phyloP scores from a whole-genome alignment of 2,329 filamentous ascomycete species.

The Arthrobotrys pseudoclavata region DNA sequence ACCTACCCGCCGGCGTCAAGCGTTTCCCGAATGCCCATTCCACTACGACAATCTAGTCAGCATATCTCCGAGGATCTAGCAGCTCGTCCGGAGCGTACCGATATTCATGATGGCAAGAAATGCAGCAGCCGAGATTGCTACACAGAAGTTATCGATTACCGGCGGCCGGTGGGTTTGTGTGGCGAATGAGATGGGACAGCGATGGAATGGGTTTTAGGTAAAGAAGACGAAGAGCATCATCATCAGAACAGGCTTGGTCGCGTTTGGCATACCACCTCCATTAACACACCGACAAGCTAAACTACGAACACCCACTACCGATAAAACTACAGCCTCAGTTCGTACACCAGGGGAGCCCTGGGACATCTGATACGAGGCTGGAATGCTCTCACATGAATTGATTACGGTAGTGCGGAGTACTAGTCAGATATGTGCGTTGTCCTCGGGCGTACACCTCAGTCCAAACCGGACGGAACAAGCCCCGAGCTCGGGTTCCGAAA shows the following conservation, averaged over 20 bases:
- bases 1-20: conserved; percentile 78
- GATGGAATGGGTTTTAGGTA: conserved; percentile 8
- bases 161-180: conserved; percentile 1
- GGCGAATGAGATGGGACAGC: conserved; percentile 16
- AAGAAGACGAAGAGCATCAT: conserved; percentile 43
- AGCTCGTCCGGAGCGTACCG: conserved; percentile 26
- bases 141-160: conserved; percentile 7
- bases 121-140: neutral
- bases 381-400: conserved; percentile 12
- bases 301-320: neutral
- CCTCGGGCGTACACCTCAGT: conserved; percentile 42
- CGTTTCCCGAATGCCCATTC: conserved; percentile 99
- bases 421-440: conserved; percentile 32
- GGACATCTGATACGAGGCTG: conserved; percentile 13
- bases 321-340: no score
- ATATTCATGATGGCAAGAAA: conserved; percentile 51
- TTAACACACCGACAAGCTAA: neutral
- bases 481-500: neutral
- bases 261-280: conserved; percentile 8
- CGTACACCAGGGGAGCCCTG: neutral
- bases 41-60: conserved; percentile 66
- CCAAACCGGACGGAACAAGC: conserved; percentile 4
- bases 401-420: neutral
- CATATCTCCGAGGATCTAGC: conserved; percentile 23
- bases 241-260: conserved; percentile 40